phyloP scores from a whole-genome alignment of 1,139 yeast genomes.

The Blastobotrys niveus region DNA sequence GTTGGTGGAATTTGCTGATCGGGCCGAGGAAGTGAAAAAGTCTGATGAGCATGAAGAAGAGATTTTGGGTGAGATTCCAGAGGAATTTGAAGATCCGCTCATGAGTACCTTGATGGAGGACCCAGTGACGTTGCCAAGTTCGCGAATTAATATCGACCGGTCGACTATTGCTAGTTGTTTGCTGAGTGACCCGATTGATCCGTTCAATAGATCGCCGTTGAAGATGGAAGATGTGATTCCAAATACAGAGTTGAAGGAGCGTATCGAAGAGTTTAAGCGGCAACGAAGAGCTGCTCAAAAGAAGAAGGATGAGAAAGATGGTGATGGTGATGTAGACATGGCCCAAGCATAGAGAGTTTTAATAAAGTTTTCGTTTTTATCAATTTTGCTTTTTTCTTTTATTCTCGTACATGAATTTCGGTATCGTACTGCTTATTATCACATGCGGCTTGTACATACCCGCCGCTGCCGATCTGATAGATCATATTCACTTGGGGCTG shows the following conservation, averaged over 20 bases:
- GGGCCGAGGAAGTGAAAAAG: conserved; percentile 55
- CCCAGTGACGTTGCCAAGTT: conserved; percentile 87
- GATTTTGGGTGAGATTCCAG: conserved; percentile 91
- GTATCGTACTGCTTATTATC: too few relatives aligned
- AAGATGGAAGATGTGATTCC: conserved; percentile 83
- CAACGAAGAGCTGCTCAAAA: conserved; percentile 44
- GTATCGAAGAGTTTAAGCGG: conserved; percentile 54
- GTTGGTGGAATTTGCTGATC: conserved; percentile 52
- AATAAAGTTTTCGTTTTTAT: too few relatives aligned
- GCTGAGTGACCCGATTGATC: conserved; percentile 92
- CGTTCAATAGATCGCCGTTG: conserved; percentile 89
- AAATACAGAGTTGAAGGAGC: conserved; percentile 54
- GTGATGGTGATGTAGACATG: conserved; percentile 5
- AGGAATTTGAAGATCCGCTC: conserved; percentile 92
- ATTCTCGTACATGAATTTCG: not conserved
- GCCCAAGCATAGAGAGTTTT: too few relatives aligned
- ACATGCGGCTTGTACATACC: conserved; percentile 10
- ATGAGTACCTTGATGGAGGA: conserved; percentile 95
- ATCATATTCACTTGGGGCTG: not conserved
- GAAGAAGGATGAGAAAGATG: conserved; percentile 17
- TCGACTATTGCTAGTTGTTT: conserved; percentile 91
- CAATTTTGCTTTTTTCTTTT: not conserved
- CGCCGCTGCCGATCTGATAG: conserved; percentile 13
- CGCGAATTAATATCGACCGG: conserved; percentile 78
- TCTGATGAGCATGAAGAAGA: conserved; percentile 69